Evolutionary conservation across 345 rosid genomes (phyloP), one percentile per base, ranked within the genome.

Genomic region (Schrenkiella parvula): DNA sequence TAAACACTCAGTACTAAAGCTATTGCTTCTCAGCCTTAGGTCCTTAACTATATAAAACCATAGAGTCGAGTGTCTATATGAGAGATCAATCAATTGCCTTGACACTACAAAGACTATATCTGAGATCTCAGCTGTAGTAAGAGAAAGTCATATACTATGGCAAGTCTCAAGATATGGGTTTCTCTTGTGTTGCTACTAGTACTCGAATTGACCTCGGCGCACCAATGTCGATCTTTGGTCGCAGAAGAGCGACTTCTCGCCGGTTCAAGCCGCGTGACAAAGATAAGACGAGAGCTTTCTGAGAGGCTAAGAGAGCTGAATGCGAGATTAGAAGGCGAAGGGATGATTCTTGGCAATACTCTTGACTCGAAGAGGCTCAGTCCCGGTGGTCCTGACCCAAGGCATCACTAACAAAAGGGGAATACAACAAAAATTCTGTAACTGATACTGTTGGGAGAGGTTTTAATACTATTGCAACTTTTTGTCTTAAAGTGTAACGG

Each of bases 301-400:
- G 56, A 68, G 53, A 75, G 69, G 39, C 6, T 44, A 8, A 32
- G 32, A 67, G 74, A 68, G 34, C 3, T 60, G 15, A 68, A 60
- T 14, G 57, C 26, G 35, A 68, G 38, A 51, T 22, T 46, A 28
- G 57, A 60, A 25, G 26, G n/a, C n/a, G 48, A 59, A 41, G 35
- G 31, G 21, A 12, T 2, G 12, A 19, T 23, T 0, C 43, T 61
- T 26, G 32, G 52, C 22, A 10, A 50, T 37, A 37, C 44, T 56
- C 50, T 23, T 4, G 74, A 67, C 15, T 75, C 79, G 2, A 68
- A 75, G 64, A 53, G 79, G n/a, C 62, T 75, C 11, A 75, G 79
- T 48, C 79, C 69, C 3, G 79, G 79, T 21, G 79, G 74, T 67
- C 79, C 79, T 17, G 74, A 75, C 48, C 74, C 74, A 4, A 68